Percentiles rank a stretch among this genome's conserved stretches.
These are phyloP conservation scores for Candida anglica DNA, from an alignment of 805 yeast species.

Conservation along the genomic window DNA sequence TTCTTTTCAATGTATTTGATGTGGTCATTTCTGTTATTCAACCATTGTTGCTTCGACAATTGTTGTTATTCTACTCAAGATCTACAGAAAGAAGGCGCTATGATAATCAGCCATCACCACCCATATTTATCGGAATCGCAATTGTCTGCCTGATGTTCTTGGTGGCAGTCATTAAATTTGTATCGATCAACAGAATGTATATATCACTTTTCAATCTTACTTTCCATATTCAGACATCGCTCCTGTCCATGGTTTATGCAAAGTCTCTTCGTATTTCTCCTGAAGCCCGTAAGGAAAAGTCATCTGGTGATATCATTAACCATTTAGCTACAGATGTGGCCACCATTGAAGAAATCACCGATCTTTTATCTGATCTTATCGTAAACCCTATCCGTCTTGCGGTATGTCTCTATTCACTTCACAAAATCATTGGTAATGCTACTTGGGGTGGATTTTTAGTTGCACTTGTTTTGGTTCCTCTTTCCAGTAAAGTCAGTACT, in stretches of 20 bases:
- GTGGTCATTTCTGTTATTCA: constrained; percentile 17
- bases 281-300: constrained; percentile 24
- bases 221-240: constrained; percentile 13
- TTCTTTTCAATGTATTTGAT: constrained; percentile 17
- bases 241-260: constrained; percentile 21
- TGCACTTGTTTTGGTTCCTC: constrained; percentile 30
- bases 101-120: constrained; percentile 18
- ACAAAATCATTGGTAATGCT: constrained; percentile 31
- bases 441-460: constrained; percentile 31
- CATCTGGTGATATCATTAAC: constrained; percentile 32
- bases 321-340: constrained; percentile 27
- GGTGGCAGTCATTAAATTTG: constrained; percentile 17
- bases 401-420: constrained; percentile 26
- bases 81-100: constrained; percentile 5
- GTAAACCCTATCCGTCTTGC: constrained; percentile 21
- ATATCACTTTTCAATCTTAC: constrained; percentile 10
- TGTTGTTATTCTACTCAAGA: constrained; percentile 24
- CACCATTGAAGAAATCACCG: constrained; percentile 12
- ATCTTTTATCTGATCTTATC: constrained; percentile 14
- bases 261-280: constrained; percentile 29
- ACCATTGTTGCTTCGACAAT: constrained; percentile 27
- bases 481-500: constrained; percentile 22
- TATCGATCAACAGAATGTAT: constrained; percentile 19
- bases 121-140: constrained; percentile 21
- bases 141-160: constrained; percentile 22